These are phyloP conservation scores for Angomonas desouzai DNA, from an alignment of 208 protist species.

Conservation along the genomic window DNA sequence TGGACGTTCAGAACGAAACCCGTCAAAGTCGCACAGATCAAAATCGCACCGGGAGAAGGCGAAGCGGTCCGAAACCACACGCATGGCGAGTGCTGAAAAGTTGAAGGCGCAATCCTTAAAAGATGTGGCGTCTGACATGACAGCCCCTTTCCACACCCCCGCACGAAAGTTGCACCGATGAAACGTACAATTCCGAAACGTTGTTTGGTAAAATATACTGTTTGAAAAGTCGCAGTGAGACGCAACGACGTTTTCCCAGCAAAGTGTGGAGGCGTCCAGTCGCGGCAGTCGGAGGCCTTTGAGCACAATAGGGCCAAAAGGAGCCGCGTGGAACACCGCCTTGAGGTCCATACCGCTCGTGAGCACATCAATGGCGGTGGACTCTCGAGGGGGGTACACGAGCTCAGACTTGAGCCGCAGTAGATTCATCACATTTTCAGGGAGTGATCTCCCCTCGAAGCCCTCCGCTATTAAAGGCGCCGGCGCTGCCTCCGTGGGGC, in stretches of 20 bases:
- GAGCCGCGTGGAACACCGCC: conserved; percentile 38
- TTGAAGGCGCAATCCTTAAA: conserved; percentile 60
- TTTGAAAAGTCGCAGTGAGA: conserved; percentile 54
- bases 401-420: conserved; percentile 10
- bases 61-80: neutral
- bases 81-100: conserved; percentile 44
- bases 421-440: conserved; percentile 19
- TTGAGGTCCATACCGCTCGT: conserved; percentile 61
- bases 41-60: conserved; percentile 42
- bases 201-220: conserved; percentile 43
- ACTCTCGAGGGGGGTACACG: neutral
- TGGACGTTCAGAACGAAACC: neutral
- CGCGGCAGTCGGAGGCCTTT: conserved; percentile 32
- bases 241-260: conserved; percentile 31
- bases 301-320: conserved; percentile 27
- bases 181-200: conserved; percentile 39
- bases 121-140: conserved; percentile 18
- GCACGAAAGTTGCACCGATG: conserved; percentile 56
- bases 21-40: conserved; percentile 61
- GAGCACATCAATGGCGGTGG: conserved; percentile 31
- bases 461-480: neutral
- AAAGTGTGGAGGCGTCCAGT: conserved; percentile 52
- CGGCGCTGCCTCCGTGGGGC: too few relatives aligned
- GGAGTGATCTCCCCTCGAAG: conserved; percentile 9
- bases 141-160: conserved; percentile 36